Conservation (phyloP, 345 rosid species). For the Lepidium africanum region DNA sequence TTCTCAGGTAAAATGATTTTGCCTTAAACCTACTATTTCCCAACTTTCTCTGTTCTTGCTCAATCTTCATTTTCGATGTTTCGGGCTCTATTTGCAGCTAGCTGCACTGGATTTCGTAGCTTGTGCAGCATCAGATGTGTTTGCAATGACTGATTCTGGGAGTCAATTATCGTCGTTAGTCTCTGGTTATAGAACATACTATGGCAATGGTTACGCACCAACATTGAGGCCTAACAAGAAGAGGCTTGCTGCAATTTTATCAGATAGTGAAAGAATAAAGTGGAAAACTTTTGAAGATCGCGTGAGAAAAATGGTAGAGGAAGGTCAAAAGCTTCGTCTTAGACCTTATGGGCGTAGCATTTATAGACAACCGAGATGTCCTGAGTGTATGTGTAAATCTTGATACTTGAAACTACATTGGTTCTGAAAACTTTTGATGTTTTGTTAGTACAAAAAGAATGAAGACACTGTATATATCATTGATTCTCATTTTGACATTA, state of each 20-base stretch:
- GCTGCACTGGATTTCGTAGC: conserved; percentile 89
- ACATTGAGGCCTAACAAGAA: conserved; percentile 81
- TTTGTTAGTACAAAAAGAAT: conserved; percentile 10
- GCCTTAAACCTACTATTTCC: no score
- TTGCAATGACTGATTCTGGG: conserved; percentile 95
- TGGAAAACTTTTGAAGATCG: conserved; percentile 63
- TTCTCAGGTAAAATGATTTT: conserved; percentile 49
- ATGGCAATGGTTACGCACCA: conserved; percentile 63
- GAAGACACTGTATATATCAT: conserved; percentile 1
- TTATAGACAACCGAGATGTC: conserved; percentile 80
- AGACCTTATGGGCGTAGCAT: conserved; percentile 74
- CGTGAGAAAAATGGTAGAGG: conserved; percentile 63
- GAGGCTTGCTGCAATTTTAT: conserved; percentile 75
- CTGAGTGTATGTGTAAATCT: conserved; percentile 67
- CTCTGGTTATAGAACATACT: conserved; percentile 79
- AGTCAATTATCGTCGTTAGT: conserved; percentile 90
- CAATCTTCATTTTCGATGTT: background rate
- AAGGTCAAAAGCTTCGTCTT: conserved; percentile 49
- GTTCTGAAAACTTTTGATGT: background rate
- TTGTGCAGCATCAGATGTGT: conserved; percentile 82
- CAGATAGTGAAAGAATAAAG: conserved; percentile 42
- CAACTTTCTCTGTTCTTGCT: background rate
- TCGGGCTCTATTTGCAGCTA: conserved; percentile 37
- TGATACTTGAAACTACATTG: conserved; percentile 1
- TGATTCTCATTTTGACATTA: conserved; percentile 4